Percentiles rank a stretch among this genome's conserved stretches.
These are phyloP conservation scores for Boletus edulis DNA, from an alignment of 768 basidiomycete genomes.

Conservation along the genomic window DNA sequence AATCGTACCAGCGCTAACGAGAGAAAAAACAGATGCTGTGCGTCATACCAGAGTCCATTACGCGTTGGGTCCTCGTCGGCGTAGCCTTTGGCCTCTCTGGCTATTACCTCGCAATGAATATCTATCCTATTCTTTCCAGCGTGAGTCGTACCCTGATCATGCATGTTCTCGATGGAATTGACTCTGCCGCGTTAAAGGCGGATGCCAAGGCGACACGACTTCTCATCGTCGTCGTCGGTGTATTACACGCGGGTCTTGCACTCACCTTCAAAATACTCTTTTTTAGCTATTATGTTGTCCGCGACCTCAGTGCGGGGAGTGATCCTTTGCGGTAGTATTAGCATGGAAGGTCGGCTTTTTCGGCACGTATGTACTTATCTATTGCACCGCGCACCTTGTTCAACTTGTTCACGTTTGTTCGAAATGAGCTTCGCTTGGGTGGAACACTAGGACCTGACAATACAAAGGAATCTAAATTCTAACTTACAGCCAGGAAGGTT, in stretches of 20 bases:
- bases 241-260: conserved; percentile 76
- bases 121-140: conserved; percentile 86
- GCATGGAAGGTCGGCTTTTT: neutral
- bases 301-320: conserved; percentile 33
- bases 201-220: conserved; percentile 86
- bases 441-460: no score
- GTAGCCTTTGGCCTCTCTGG: conserved; percentile 78
- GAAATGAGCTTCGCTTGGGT: no score
- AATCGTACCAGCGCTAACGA: neutral
- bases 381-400: no score
- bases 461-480: no score
- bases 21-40: conserved; percentile 72
- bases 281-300: conserved; percentile 55
- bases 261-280: conserved; percentile 78
- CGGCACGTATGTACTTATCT: neutral
- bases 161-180: neutral
- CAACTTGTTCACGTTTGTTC: neutral
- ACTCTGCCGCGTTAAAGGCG: conserved; percentile 45
- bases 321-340: conserved; percentile 20
- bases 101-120: conserved; percentile 79
- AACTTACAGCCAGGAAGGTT: no score
- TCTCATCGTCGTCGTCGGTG: conserved; percentile 71
- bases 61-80: conserved; percentile 79
- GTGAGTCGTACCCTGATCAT: conserved; percentile 43
- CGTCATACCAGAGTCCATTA: conserved; percentile 77